These are phyloP conservation scores for Colletotrichum horii DNA, from an alignment of 2,329 filamentous ascomycete species.

Conservation along the genomic window DNA sequence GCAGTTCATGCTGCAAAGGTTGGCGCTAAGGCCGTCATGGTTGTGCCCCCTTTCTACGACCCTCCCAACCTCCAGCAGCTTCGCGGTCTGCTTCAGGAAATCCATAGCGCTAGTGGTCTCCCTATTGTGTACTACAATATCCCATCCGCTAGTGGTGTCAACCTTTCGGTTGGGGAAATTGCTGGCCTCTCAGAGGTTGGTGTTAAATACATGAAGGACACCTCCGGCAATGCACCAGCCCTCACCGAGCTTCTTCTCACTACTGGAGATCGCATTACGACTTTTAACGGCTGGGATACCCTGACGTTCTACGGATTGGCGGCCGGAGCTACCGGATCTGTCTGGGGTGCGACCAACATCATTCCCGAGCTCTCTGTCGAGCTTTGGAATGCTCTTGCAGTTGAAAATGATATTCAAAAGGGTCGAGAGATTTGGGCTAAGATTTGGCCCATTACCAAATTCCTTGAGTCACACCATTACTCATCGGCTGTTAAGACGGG, in stretches of 20 bases:
- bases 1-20: slow-evolving; percentile 40
- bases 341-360: slow-evolving; percentile 57
- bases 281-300: slow-evolving; percentile 60
- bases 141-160: slow-evolving; percentile 49
- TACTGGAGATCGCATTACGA: slow-evolving; percentile 40
- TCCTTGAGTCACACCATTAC: slow-evolving; percentile 54
- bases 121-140: slow-evolving; percentile 59
- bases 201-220: slow-evolving; percentile 57
- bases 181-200: slow-evolving; percentile 48
- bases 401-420: slow-evolving; percentile 44
- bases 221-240: slow-evolving; percentile 54
- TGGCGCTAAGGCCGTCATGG: slow-evolving; percentile 50
- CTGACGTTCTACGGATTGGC: slow-evolving; percentile 57
- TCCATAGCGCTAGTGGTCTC: slow-evolving; percentile 42
- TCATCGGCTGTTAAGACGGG: slow-evolving; percentile 53
- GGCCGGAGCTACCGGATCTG: slow-evolving; percentile 52
- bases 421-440: slow-evolving; percentile 53
- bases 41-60: slow-evolving; percentile 56
- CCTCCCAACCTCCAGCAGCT: slow-evolving; percentile 45
- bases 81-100: slow-evolving; percentile 42
- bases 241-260: slow-evolving; percentile 54
- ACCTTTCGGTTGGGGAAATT: slow-evolving; percentile 44
- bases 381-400: slow-evolving; percentile 50
- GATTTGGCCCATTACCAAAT: slow-evolving; percentile 55
- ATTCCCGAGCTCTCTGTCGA: slow-evolving; percentile 53